phyloP scores from a whole-genome alignment of 176 grass and related monocot genomes.

The Eleusine coracana region DNA sequence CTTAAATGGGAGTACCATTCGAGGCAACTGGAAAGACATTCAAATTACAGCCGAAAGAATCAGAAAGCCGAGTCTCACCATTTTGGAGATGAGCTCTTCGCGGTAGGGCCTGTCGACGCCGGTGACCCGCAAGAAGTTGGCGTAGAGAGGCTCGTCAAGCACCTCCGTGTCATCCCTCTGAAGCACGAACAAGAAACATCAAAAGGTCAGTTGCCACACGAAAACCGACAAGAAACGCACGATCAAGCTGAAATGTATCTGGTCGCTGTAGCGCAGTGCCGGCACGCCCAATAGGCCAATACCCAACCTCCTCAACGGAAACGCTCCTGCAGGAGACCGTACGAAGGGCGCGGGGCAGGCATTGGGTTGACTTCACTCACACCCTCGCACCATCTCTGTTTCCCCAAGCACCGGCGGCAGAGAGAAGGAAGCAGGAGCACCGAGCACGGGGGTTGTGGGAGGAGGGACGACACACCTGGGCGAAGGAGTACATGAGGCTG shows the following conservation, averaged over 20 bases:
- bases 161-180: constrained; percentile 93
- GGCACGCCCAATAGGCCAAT: neutral
- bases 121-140: constrained; percentile 70
- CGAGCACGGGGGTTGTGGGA: neutral
- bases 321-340: neutral
- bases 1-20: neutral
- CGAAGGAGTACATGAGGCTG: constrained; percentile 99
- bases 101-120: constrained; percentile 80
- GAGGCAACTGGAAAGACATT: neutral
- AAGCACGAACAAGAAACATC: neutral
- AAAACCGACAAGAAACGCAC: neutral
- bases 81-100: constrained; percentile 70
- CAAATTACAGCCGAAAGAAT: neutral
- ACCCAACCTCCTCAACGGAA: neutral
- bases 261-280: neutral
- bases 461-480: constrained; percentile 49
- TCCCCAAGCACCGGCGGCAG: neutral
- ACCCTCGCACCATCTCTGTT: neutral
- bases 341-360: neutral
- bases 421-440: neutral
- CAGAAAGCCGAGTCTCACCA: constrained; percentile 46
- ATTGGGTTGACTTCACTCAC: neutral
- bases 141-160: constrained; percentile 95
- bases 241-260: neutral
- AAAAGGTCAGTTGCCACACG: neutral